Conservation (phyloP, 2,329 filamentous ascomycete species). For the Hypoxylon sp. region DNA sequence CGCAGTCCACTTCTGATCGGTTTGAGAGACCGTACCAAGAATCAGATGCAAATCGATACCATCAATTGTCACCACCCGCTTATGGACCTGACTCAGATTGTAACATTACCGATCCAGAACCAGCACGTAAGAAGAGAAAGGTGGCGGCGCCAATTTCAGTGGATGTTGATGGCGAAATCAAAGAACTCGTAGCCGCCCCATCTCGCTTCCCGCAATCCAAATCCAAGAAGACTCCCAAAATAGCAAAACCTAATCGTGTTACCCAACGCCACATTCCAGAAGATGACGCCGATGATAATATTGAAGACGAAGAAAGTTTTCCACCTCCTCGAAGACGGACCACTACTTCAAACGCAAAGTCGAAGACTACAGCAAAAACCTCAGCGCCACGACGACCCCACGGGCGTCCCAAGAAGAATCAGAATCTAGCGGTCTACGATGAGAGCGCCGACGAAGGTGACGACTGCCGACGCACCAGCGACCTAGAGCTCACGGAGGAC, state of each 20-base stretch:
- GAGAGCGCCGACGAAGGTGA: conserved; percentile 56
- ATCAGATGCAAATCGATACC: conserved; percentile 60
- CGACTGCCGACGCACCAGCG: conserved; percentile 56
- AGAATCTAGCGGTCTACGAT: conserved; percentile 47
- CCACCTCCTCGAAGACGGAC: conserved; percentile 38
- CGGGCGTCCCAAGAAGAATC: conserved; percentile 44
- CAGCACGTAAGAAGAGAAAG: conserved; percentile 52
- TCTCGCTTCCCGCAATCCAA: conserved; percentile 13
- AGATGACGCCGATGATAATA: conserved; percentile 19
- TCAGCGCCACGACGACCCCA: conserved; percentile 31
- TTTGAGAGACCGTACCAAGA: conserved; percentile 56
- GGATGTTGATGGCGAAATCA: conserved; percentile 40
- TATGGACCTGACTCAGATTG: conserved; percentile 60
- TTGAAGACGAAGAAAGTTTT: conserved; percentile 28
- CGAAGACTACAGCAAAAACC: conserved; percentile 29
- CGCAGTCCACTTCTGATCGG: conserved; percentile 54
- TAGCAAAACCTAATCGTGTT: conserved; percentile 20
- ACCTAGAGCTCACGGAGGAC: conserved; percentile 56
- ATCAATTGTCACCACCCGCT: conserved; percentile 58
- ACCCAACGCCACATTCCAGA: conserved; percentile 3
- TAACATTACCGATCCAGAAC: conserved; percentile 36
- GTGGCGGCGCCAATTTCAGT: conserved; percentile 21
- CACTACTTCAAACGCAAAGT: conserved; percentile 15
- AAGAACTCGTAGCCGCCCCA: conserved; percentile 32
- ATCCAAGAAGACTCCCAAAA: conserved; percentile 35